phyloP scores from a whole-genome alignment of 768 basidiomycete genomes.

The Hericium erinaceus region DNA sequence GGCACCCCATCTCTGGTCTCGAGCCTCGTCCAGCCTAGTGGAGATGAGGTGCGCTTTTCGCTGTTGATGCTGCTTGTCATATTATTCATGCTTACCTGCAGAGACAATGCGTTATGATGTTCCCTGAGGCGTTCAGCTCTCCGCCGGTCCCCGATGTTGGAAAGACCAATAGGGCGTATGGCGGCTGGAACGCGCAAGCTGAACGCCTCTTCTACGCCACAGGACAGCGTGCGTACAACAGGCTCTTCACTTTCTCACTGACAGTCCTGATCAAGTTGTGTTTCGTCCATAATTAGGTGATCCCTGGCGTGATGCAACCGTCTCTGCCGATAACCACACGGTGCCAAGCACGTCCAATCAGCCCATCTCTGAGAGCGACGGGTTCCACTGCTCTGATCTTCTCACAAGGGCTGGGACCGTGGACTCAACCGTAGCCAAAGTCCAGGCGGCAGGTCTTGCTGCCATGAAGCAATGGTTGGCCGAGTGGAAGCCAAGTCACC shows the following conservation, averaged over 20 bases:
- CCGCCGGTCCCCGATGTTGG: conserved; percentile 9
- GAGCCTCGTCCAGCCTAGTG: background rate
- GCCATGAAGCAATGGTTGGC: background rate
- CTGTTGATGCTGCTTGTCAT: background rate
- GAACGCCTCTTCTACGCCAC: conserved; percentile 18
- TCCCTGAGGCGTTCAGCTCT: conserved; percentile 13
- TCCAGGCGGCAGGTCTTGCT: background rate
- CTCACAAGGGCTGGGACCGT: conserved; percentile 27
- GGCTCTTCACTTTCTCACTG: background rate
- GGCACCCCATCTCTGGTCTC: conserved; percentile 1
- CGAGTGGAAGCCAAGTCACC: background rate
- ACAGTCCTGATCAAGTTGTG: background rate
- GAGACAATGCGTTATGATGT: conserved; percentile 14
- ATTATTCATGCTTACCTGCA: background rate
- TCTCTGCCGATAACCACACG: conserved; percentile 44
- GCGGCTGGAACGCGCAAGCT: conserved; percentile 16
- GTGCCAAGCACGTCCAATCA: conserved; percentile 41
- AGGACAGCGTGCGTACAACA: conserved; percentile 4
- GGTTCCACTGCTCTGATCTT: conserved; percentile 65
- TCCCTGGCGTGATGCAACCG: conserved; percentile 65
- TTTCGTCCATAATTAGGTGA: conserved; percentile 31
- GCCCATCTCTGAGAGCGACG: conserved; percentile 49
- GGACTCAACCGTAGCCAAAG: conserved; percentile 24
- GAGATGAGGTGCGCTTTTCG: conserved; percentile 1
- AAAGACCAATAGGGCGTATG: conserved; percentile 12